phyloP scores from a whole-genome alignment of 331 rosid species.

The Quercus phellos region DNA sequence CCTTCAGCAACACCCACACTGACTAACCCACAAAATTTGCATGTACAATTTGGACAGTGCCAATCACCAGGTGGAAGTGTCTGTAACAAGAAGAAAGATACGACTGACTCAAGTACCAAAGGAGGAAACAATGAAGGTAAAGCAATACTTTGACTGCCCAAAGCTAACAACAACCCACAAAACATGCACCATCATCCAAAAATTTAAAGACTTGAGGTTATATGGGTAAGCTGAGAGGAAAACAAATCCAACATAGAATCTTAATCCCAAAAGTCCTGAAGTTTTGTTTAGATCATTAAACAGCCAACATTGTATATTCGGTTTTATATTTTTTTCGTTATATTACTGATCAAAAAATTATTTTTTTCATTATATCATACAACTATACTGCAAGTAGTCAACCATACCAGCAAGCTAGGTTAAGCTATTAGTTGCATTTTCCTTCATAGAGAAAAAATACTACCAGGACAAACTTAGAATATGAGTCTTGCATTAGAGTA shows the following conservation, averaged over 20 bases:
- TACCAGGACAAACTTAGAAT: neutral
- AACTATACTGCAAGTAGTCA: neutral
- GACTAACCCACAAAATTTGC: conserved; percentile 79
- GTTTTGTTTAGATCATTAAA: neutral
- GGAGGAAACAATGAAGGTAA: conserved; percentile 6
- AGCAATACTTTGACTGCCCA: neutral
- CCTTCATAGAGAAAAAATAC: neutral
- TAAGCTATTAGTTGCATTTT: conserved; percentile 5
- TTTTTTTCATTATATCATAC: neutral
- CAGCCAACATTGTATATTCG: neutral
- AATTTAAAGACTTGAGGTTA: neutral
- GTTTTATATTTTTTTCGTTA: neutral
- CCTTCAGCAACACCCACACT: conserved; percentile 29
- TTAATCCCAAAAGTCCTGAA: neutral
- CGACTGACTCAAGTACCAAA: conserved; percentile 15
- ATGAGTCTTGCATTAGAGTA: neutral
- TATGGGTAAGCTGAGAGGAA: neutral
- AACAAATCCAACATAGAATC: neutral
- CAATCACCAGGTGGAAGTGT: conserved; percentile 94
- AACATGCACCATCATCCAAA: neutral
- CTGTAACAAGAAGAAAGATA: conserved; percentile 42
- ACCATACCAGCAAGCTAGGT: neutral
- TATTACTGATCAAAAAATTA: neutral
- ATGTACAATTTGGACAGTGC: conserved; percentile 96
- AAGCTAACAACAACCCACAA: conserved; percentile 19